Conservation (phyloP, 805 yeast species). For the Torulaspora maleeae region DNA sequence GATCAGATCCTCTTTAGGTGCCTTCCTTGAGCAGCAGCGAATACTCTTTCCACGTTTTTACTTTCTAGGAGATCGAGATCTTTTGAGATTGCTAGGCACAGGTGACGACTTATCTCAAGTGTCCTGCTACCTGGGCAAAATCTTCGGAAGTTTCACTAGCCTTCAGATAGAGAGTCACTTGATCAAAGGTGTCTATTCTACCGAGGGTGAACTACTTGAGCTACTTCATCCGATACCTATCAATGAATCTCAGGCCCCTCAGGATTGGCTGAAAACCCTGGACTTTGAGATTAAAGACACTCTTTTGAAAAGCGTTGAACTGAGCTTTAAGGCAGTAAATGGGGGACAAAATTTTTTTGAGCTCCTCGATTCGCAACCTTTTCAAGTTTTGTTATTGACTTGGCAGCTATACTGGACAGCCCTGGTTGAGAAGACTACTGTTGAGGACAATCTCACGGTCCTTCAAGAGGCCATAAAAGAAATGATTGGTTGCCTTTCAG, state of each 20-base stretch:
- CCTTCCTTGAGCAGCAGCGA: slow-evolving; percentile 77
- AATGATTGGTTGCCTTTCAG: not conserved
- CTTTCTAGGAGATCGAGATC: slow-evolving; percentile 86
- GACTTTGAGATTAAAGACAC: slow-evolving; percentile 52
- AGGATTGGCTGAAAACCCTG: slow-evolving; percentile 57
- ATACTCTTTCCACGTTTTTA: slow-evolving; percentile 74
- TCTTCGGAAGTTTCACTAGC: slow-evolving; percentile 61
- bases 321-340: slow-evolving; percentile 32
- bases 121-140: slow-evolving; percentile 58
- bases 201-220: slow-evolving; percentile 55
- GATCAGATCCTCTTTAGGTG: slow-evolving; percentile 62
- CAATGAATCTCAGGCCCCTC: slow-evolving; percentile 20
- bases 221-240: slow-evolving; percentile 44
- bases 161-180: slow-evolving; percentile 37
- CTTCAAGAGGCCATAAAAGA: not conserved
- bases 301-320: slow-evolving; percentile 37
- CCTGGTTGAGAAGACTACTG: slow-evolving; percentile 35
- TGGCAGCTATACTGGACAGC: slow-evolving; percentile 56
- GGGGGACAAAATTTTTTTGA: slow-evolving; percentile 16
- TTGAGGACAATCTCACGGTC: not conserved
- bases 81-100: slow-evolving; percentile 76
- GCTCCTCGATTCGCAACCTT: slow-evolving; percentile 40
- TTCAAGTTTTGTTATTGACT: slow-evolving; percentile 53
- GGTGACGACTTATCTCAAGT: slow-evolving; percentile 43
- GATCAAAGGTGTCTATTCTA: slow-evolving; percentile 51